Evolutionary conservation across 73 alveolate genomes (phyloP).

Genomic region (Paramecium tetraurelia): DNA sequence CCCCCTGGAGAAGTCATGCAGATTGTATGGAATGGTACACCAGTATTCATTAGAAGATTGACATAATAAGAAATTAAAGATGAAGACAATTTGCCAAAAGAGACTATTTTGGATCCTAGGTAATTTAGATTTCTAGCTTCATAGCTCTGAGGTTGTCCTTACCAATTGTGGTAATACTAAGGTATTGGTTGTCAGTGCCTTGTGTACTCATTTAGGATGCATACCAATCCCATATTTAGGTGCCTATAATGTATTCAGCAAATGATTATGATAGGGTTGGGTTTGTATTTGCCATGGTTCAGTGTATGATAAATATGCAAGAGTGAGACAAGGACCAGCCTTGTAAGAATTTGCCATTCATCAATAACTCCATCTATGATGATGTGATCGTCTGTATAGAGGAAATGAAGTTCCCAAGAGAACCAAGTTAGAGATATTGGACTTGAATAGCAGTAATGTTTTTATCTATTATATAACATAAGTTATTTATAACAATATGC

Average conservation of each 20-base stretch:
- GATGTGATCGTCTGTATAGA: conserved; percentile 80
- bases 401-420: conserved; percentile 86
- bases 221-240: conserved; percentile 94
- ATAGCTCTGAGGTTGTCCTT: conserved; percentile 69
- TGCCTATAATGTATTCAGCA: conserved; percentile 67
- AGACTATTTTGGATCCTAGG: conserved; percentile 75
- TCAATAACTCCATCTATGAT: conserved; percentile 82
- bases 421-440: conserved; percentile 71
- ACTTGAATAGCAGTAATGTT: conserved; percentile 36
- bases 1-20: conserved; percentile 96
- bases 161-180: conserved; percentile 87
- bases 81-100: conserved; percentile 71
- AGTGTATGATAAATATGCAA: conserved; percentile 89
- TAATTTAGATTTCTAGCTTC: not conserved
- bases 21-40: conserved; percentile 92
- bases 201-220: conserved; percentile 93
- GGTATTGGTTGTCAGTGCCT: conserved; percentile 86
- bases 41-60: conserved; percentile 87
- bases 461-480: not conserved
- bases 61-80: conserved; percentile 80
- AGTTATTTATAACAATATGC: not conserved
- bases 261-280: conserved; percentile 67
- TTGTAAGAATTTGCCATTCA: conserved; percentile 80
- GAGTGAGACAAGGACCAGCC: conserved; percentile 95
- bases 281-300: conserved; percentile 95